phyloP scores from a whole-genome alignment of 192 early-diverging fungal genomes.

The Phycomyces blakesleeanus region DNA sequence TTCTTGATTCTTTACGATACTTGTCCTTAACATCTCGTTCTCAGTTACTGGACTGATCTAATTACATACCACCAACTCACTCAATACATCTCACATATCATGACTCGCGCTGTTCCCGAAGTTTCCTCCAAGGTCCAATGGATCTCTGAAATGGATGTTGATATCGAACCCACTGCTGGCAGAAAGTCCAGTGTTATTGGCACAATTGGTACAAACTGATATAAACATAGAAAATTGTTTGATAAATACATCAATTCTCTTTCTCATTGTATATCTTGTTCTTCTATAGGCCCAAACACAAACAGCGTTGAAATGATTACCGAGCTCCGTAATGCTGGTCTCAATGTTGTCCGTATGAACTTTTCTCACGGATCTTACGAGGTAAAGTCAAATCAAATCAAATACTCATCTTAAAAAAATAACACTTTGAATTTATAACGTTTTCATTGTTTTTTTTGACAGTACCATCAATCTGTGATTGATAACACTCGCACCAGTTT shows the following conservation, averaged over 20 bases:
- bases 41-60: too few species aligned
- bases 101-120: slow-evolving; percentile 1
- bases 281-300: slow-evolving; percentile 58
- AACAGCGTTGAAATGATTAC: slow-evolving; percentile 77
- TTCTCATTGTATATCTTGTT: neutral
- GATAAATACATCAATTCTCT: neutral
- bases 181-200: slow-evolving; percentile 83
- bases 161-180: slow-evolving; percentile 49
- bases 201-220: slow-evolving; percentile 69
- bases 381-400: too few species aligned
- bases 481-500: slow-evolving; percentile 50
- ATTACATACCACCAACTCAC: too few species aligned
- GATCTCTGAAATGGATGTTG: slow-evolving; percentile 66
- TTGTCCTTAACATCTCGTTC: too few species aligned
- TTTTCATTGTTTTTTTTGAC: neutral
- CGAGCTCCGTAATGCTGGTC: slow-evolving; percentile 67
- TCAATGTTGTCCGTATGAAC: slow-evolving; percentile 85
- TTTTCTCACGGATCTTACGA: slow-evolving; percentile 62
- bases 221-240: too few species aligned
- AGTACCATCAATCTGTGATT: slow-evolving; percentile 62
- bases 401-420: too few species aligned
- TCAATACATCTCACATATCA: too few species aligned
- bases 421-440: neutral
- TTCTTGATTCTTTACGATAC: too few species aligned
- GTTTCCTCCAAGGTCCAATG: slow-evolving; percentile 70